These are phyloP conservation scores for Phyllosticta ampelicida DNA, from an alignment of 2,329 filamentous ascomycete species.

Conservation along the genomic window DNA sequence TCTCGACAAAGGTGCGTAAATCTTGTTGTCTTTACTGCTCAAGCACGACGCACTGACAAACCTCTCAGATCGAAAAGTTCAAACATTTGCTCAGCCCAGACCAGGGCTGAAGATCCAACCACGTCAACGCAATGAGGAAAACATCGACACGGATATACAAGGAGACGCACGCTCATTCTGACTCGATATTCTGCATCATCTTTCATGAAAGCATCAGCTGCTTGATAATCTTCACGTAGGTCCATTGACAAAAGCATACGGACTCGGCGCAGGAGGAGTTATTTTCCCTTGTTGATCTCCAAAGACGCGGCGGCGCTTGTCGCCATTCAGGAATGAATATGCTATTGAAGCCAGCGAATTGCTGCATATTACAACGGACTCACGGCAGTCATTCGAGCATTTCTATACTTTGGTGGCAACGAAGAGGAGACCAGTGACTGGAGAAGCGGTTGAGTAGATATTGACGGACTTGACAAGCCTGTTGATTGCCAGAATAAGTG, in stretches of 20 bases:
- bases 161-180: not conserved
- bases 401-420: too few relatives aligned
- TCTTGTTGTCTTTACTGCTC: not conserved
- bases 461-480: too few relatives aligned
- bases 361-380: too few relatives aligned
- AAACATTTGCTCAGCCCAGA: constrained; percentile 39
- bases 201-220: not conserved
- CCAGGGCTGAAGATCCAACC: not conserved
- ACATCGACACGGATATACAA: not conserved
- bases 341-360: too few relatives aligned
- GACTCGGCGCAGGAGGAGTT: not conserved
- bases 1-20: constrained; percentile 75
- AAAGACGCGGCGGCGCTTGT: not conserved
- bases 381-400: too few relatives aligned
- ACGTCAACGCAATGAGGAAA: not conserved
- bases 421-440: too few relatives aligned
- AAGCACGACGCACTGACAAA: constrained; percentile 9
- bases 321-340: too few relatives aligned
- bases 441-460: too few relatives aligned
- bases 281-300: not conserved
- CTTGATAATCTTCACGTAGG: not conserved
- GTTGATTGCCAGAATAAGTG: too few relatives aligned
- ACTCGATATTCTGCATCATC: not conserved
- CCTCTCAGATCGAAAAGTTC: constrained; percentile 39
- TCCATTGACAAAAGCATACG: not conserved